phyloP scores from a whole-genome alignment of 139 green algal species.

The Spirogloea muscicola region DNA sequence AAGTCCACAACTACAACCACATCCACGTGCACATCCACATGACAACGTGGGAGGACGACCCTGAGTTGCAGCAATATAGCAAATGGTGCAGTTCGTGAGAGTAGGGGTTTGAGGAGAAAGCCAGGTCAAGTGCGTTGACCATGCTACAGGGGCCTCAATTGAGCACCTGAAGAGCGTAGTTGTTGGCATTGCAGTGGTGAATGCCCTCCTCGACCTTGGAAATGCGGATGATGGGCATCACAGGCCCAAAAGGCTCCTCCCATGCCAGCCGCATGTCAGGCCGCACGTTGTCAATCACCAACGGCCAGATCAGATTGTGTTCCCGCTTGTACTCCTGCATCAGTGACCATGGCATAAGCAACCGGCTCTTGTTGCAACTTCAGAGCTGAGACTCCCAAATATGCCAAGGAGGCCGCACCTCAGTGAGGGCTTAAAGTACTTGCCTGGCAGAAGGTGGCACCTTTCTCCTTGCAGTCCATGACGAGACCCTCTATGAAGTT shows the following conservation, averaged over 20 bases:
- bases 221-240: slow-evolving; percentile 87
- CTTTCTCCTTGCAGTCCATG: slow-evolving; percentile 53
- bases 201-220: slow-evolving; percentile 70
- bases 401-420: too few species aligned
- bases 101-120: too few species aligned
- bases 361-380: background rate
- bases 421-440: too few species aligned
- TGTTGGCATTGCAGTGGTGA: slow-evolving; percentile 78
- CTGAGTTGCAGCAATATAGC: too few species aligned
- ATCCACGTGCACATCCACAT: too few species aligned
- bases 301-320: slow-evolving; percentile 90
- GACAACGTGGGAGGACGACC: too few species aligned
- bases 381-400: too few species aligned
- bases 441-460: slow-evolving; percentile 49
- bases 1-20: too few species aligned
- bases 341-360: too few species aligned
- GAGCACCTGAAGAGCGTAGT: slow-evolving; percentile 63
- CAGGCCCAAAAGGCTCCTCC: slow-evolving; percentile 95
- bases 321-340: slow-evolving; percentile 65
- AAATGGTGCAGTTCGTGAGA: too few species aligned
- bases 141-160: background rate
- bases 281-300: slow-evolving; percentile 84
- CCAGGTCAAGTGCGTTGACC: too few species aligned
- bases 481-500: slow-evolving; percentile 91
- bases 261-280: slow-evolving; percentile 84